These are phyloP conservation scores for Xylaria telfairii DNA, from an alignment of 495 filamentous ascomycete genomes.

Conservation along the genomic window DNA sequence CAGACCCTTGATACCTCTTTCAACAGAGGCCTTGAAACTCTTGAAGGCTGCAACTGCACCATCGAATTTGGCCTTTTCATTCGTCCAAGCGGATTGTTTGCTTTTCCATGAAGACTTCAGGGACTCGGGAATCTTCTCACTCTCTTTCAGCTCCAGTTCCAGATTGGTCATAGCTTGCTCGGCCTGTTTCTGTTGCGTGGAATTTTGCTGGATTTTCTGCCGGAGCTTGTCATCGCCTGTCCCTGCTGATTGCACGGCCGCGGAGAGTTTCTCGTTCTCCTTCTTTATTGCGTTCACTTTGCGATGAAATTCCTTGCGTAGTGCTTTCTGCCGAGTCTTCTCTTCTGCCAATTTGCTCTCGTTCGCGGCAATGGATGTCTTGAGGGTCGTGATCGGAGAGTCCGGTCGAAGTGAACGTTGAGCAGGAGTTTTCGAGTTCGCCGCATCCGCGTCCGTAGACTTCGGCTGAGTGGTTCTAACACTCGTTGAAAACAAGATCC, in stretches of 20 bases:
- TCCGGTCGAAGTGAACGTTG: slow-evolving; percentile 73
- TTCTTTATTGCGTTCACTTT: slow-evolving; percentile 72
- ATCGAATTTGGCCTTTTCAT: slow-evolving; percentile 68
- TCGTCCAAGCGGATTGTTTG: slow-evolving; percentile 66
- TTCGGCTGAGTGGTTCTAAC: slow-evolving; percentile 79
- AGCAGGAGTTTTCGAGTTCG: slow-evolving; percentile 47
- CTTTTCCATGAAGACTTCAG: slow-evolving; percentile 65
- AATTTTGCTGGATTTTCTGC: slow-evolving; percentile 77
- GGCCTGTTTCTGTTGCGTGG: slow-evolving; percentile 78
- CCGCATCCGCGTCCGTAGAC: slow-evolving; percentile 63
- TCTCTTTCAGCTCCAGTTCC: slow-evolving; percentile 66
- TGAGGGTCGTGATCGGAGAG: slow-evolving; percentile 88
- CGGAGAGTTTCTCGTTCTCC: slow-evolving; percentile 77
- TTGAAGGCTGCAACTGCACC: slow-evolving; percentile 63
- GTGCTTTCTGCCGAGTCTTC: slow-evolving; percentile 73
- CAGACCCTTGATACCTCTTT: slow-evolving; percentile 66
- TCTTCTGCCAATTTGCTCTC: slow-evolving; percentile 80
- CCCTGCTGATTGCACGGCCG: slow-evolving; percentile 72
- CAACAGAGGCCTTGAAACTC: slow-evolving; percentile 65
- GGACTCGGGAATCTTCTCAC: slow-evolving; percentile 72
- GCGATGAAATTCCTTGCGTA: slow-evolving; percentile 80
- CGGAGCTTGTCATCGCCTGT: slow-evolving; percentile 82
- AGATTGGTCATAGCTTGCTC: slow-evolving; percentile 73
- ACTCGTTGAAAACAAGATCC: slow-evolving; percentile 76
- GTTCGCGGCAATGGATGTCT: slow-evolving; percentile 81